Evolutionary conservation across 2,329 filamentous ascomycete genomes (phyloP), one percentile per base, ranked within the genome.

Genomic region (Sporothrix globosa): DNA sequence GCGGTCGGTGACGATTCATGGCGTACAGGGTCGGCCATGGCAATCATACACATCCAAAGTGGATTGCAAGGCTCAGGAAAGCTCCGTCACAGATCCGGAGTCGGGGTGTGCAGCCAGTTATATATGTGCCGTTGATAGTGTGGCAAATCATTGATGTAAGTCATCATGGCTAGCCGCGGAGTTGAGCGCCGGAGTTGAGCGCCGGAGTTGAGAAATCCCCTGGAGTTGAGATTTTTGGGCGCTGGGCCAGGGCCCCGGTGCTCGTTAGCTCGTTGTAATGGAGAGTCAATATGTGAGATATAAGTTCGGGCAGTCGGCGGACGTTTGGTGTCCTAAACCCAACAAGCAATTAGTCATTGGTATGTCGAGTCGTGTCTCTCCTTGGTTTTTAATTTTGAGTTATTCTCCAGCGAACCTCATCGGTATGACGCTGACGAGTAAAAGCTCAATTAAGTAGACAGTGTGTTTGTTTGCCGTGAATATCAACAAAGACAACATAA

Each of bases 121-220:
- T 67, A 69, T 67, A 69, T 56, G 53, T 34, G 39, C 21, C 21
- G 34, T 24, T 54, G 58, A 48, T 46, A 70, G 56, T 65, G 34
- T 44, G 56, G 68, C n/a, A 44, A 39, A 52, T 30, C 11, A 4
- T 21, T 14, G 17, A 39, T 61, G 56, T 61, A 61, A 61, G 56
- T 44, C 34, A 50, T 21, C 60, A 58, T 58, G 50, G 9, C 11
- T 61, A 44, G 34, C 39, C 39, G 2, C 41, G 54, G 56, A 69
- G 54, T 41, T 41, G 54, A 61, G 24, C 41, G 39, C 34, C 56
- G 46, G 68, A 66, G 68, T 48, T 70, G 58, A 70, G 68, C 27
- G 6, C 44, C 63, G 63, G 48, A 67, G 48, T 67, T 54, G 46
- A 67, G 50, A 27, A 27, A 19, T 1, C 13, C 56, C 4, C 19